Base-by-base conservation (phyloP, 768 basidiomycete species). In the Leucocoprinus sp. region DNA sequence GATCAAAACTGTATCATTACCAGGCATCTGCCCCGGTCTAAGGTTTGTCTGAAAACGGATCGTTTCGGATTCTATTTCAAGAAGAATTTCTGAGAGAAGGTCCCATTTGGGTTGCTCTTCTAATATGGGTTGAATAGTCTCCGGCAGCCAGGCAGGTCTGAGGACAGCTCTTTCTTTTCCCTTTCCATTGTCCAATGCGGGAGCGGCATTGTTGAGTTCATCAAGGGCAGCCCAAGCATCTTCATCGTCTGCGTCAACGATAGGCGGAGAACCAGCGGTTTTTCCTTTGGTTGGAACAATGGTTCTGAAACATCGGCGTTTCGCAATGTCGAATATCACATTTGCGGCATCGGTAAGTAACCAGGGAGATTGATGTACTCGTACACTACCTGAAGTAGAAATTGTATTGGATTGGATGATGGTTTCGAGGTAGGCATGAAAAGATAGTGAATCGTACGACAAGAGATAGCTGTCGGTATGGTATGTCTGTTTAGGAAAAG, bases 71-170 rank as follows among this genome's bases (percentile, higher is more conserved):
- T 98, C 96, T 2, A 92, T 84, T 64, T 99, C 96, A 41, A 89
- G 72, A 35, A 99, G 60, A 0, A 93, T 75, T n/a, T 91, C 86
- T 0, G 82, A 74, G 9, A 99, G 65, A 6, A 93, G 60, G 45
- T 74, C 74, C 95, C 96, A 98, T 60, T 99, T 99, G 0, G 93
- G 93, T 35, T 88, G 74, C 57, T 98, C 96, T 63, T 98, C 96
- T 18, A 97, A 69, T 0, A 93, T 78, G 0, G 91, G 88, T 36
- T 90, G 80, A 61, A 93, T 80, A 1, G 80, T 82, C 8, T 76
- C 69, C 0, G 92, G 87, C 17, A 91, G 58, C 83, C 90, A 88
- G 18, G 60, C 57, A 3, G 74, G 71, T 26, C 72, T 64, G 28
- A 54, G 54, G 8, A 54, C 58, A 18, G 46, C 33, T n/a, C 50